Percentiles rank a stretch among this genome's conserved stretches.
Evolutionary conservation across 2,329 filamentous ascomycete species (phyloP).

Genomic region (Aspergillus cejpii): DNA sequence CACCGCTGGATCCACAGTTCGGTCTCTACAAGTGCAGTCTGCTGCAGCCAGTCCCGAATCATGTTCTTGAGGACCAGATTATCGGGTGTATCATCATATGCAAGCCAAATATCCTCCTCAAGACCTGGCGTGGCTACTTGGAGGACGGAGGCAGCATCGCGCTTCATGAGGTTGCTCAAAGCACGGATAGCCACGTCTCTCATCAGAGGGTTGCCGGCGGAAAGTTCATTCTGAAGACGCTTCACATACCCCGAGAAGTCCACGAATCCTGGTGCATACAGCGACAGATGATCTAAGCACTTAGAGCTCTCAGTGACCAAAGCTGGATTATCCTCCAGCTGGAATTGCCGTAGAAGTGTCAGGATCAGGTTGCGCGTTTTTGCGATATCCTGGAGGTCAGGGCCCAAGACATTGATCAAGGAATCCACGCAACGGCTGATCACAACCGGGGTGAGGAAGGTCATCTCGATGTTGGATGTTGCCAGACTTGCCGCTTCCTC

Average conservation of each 20-base stretch:
- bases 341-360: constrained; percentile 75
- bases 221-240: constrained; percentile 69
- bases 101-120: constrained; percentile 87
- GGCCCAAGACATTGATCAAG: constrained; percentile 92
- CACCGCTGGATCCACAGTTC: constrained; percentile 81
- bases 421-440: constrained; percentile 86
- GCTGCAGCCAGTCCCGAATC: constrained; percentile 85
- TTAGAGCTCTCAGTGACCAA: constrained; percentile 70
- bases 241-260: constrained; percentile 78
- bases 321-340: constrained; percentile 62
- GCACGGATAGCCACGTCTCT: constrained; percentile 78
- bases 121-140: constrained; percentile 67
- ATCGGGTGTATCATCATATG: constrained; percentile 67
- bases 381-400: constrained; percentile 84
- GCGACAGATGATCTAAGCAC: constrained; percentile 82
- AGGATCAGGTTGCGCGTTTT: constrained; percentile 91
- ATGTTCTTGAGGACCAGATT: constrained; percentile 80
- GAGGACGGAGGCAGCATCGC: constrained; percentile 77
- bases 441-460: constrained; percentile 71
- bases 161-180: constrained; percentile 90
- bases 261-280: constrained; percentile 85
- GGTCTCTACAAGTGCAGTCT: constrained; percentile 75
- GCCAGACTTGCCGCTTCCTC: constrained; percentile 70
- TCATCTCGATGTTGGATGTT: constrained; percentile 84
- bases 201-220: constrained; percentile 61